phyloP scores from a whole-genome alignment of 441 rosid genomes.

The Pelargonium myrrhifolium region DNA sequence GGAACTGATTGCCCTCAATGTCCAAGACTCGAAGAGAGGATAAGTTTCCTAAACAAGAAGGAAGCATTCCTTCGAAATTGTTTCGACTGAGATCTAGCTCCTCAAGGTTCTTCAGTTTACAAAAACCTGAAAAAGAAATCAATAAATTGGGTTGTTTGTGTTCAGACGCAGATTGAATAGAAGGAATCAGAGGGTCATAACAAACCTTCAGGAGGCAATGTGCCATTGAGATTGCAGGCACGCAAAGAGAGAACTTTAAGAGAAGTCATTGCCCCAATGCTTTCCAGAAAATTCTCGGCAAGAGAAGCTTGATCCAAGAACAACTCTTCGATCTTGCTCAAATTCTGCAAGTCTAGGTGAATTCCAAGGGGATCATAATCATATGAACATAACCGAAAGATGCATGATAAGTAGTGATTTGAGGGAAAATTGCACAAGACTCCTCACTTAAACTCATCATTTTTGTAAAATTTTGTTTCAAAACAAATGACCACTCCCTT shows the following conservation, averaged over 20 bases:
- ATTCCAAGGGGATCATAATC: neutral
- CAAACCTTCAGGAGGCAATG: constrained; percentile 4
- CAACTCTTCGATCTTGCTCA: constrained; percentile 13
- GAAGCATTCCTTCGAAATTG: constrained; percentile 2
- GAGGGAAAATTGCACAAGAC: too few species aligned
- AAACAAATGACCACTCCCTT: too few species aligned
- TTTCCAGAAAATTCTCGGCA: constrained; percentile 3
- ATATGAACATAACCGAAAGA: too few species aligned
- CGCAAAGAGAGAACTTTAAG: constrained; percentile 9
- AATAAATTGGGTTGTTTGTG: neutral
- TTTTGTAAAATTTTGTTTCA: too few species aligned
- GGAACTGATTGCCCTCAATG: constrained; percentile 13
- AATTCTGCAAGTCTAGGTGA: constrained; percentile 6
- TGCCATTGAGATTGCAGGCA: neutral
- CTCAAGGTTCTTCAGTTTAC: constrained; percentile 9
- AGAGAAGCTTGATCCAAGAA: neutral
- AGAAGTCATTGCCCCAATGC: constrained; percentile 3
- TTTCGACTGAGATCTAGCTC: neutral
- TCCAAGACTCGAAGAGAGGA: constrained; percentile 15
- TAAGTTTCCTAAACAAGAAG: constrained; percentile 19
- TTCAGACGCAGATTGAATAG: neutral
- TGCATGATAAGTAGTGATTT: too few species aligned
- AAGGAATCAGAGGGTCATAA: neutral
- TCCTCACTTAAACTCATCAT: too few species aligned
- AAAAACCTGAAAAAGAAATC: constrained; percentile 16